Base-by-base conservation (phyloP, 305 asterid species). In the Euphrasia arctica region DNA sequence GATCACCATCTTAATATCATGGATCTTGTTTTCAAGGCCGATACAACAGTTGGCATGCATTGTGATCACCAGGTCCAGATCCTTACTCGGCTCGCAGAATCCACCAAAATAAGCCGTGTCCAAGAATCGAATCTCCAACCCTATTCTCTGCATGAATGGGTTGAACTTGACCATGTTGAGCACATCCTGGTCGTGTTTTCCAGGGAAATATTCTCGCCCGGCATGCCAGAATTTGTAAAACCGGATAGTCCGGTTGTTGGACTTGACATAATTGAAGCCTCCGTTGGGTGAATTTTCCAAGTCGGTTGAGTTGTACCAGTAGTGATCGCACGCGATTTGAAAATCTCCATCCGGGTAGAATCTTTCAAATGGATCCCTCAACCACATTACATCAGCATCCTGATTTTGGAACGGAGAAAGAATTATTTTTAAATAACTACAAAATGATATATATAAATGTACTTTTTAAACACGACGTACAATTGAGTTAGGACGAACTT, bases 41-140 rank as follows among this genome's bases (percentile, higher is more conserved):
- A 75, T 52, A 57, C 90, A 83, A 67, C 90, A 83, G 59, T 83
- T 83, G 3, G 90, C 90, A 13, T 83, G 90, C 90, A 83, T 79
- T n/a, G 90, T 83, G 36, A 78, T 39, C 1, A 70, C 87, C 13
- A 39, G 54, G 63, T 81, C 77, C 28, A 83, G 59, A 77, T 83
- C 85, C 55, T 81, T 59, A 2, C 76, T 79, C 31, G 85, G 82
- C 50, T 83, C 79, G 9, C 90, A 83, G 29, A 83, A 77, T 58
- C 90, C 90, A 2, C 90, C 87, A 63, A 79, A 83, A 15, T 73
- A 62, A 12, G 80, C 78, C 0, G 87, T 83, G 48, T 83, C 77
- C 60, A 83, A 54, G 72, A 80, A 83, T 65, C 81, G 65, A 3
- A 80, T 68, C 42, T 76, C 50, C 77, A 83, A 25, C 65, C 81